Conservation (phyloP, 257 asterid species). For the Solanum pennellii region DNA sequence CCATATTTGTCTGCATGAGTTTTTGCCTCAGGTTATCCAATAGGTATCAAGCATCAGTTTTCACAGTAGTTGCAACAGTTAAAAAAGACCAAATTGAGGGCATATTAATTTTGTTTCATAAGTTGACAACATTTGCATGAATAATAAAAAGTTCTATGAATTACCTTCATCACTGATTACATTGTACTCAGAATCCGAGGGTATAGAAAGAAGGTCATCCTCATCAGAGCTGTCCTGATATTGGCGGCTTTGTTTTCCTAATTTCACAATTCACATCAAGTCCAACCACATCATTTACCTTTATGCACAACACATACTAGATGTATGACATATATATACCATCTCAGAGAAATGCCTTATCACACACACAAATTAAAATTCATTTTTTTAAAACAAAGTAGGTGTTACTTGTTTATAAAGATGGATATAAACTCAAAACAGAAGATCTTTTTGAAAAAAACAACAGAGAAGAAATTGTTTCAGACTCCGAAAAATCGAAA, state of each 20-base stretch:
- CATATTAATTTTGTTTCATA: background rate
- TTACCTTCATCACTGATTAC: conserved; percentile 5
- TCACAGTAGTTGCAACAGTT: background rate
- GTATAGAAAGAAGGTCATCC: background rate
- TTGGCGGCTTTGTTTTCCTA: background rate
- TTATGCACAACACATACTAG: background rate
- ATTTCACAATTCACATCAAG: background rate
- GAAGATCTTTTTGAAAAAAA: no score
- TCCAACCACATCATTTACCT: background rate
- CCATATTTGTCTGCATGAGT: background rate
- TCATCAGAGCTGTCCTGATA: background rate
- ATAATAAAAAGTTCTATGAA: background rate
- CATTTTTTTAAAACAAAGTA: background rate
- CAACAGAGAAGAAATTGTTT: no score
- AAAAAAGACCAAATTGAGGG: background rate
- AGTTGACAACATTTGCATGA: background rate
- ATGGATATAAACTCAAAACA: background rate
- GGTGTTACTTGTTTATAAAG: background rate
- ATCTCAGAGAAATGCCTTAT: background rate
- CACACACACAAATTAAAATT: background rate
- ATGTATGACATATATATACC: background rate
- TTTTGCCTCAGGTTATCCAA: background rate
- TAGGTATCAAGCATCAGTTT: background rate
- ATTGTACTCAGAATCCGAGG: conserved; percentile 2
- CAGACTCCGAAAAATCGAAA: background rate